Conservation (phyloP, 352 stramenopile species). For the Globisporangium iwayamae region DNA sequence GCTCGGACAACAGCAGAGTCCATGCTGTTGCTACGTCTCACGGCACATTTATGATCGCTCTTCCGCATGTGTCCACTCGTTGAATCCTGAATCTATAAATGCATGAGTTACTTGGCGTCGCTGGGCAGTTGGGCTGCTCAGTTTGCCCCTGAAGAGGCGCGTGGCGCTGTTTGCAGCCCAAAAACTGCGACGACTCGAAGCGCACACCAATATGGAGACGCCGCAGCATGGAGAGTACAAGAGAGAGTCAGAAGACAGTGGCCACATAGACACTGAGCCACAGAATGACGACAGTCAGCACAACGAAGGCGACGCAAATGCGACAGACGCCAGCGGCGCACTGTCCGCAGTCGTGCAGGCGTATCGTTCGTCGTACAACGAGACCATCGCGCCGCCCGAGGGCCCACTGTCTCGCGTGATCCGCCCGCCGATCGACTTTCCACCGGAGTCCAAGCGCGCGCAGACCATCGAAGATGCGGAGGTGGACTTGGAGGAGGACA, state of each 20-base stretch:
- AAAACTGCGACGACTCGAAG: neutral
- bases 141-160: neutral
- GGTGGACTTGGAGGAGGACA: conserved; percentile 69
- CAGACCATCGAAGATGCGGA: conserved; percentile 72
- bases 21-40: neutral
- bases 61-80: neutral
- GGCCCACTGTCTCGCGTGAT: conserved; percentile 42
- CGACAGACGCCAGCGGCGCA: neutral
- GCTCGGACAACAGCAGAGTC: neutral
- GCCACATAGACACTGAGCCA: conserved; percentile 4
- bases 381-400: conserved; percentile 45
- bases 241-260: neutral
- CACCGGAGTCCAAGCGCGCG: conserved; percentile 68
- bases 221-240: neutral
- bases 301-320: neutral
- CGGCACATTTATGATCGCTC: neutral
- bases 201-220: neutral
- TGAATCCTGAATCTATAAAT: neutral
- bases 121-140: neutral
- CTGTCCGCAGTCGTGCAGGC: conserved; percentile 22
- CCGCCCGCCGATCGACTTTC: conserved; percentile 54
- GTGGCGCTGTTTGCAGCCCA: neutral
- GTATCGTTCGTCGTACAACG: conserved; percentile 49
- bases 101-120: neutral
- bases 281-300: conserved; percentile 3